phyloP scores from a whole-genome alignment of 768 basidiomycete genomes.

The Leccinum subgranulosum region DNA sequence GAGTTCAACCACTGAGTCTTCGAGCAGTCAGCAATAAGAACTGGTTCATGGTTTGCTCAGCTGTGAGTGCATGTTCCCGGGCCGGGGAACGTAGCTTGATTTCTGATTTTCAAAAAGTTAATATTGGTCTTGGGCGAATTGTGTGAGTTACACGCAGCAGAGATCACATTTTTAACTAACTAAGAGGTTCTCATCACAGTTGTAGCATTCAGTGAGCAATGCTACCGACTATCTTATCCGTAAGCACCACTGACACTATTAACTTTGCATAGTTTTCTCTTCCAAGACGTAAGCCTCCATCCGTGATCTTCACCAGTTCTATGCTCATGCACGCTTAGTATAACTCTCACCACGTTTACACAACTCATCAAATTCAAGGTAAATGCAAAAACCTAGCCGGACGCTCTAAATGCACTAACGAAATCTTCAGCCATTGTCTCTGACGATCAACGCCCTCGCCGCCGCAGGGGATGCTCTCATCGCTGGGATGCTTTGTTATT shows the following conservation, averaged over 20 bases:
- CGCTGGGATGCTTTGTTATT: constrained; percentile 40
- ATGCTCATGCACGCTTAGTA: constrained; percentile 30
- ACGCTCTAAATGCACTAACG: neutral
- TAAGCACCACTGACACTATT: constrained; percentile 3
- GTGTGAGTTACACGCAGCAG: constrained; percentile 11
- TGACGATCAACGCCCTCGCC: constrained; percentile 49
- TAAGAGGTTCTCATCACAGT: constrained; percentile 22
- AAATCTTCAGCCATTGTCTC: constrained; percentile 35
- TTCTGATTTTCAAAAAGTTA: constrained; percentile 6
- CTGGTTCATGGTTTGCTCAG: constrained; percentile 33
- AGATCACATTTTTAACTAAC: neutral
- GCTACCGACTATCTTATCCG: neutral
- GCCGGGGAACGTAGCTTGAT: neutral
- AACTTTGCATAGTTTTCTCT: constrained; percentile 30
- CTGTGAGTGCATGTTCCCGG: constrained; percentile 17
- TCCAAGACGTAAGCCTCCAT: constrained; percentile 32
- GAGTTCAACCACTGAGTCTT: neutral
- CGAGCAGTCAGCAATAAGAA: constrained; percentile 48
- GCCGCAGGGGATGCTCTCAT: constrained; percentile 50
- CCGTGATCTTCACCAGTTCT: neutral
- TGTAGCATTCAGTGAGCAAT: constrained; percentile 31
- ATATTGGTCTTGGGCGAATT: constrained; percentile 41
- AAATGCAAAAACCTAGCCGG: neutral
- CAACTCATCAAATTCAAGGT: constrained; percentile 46
- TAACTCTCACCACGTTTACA: constrained; percentile 38